Conservation (phyloP, 768 basidiomycete genomes). For the Crepidotus variabilis region DNA sequence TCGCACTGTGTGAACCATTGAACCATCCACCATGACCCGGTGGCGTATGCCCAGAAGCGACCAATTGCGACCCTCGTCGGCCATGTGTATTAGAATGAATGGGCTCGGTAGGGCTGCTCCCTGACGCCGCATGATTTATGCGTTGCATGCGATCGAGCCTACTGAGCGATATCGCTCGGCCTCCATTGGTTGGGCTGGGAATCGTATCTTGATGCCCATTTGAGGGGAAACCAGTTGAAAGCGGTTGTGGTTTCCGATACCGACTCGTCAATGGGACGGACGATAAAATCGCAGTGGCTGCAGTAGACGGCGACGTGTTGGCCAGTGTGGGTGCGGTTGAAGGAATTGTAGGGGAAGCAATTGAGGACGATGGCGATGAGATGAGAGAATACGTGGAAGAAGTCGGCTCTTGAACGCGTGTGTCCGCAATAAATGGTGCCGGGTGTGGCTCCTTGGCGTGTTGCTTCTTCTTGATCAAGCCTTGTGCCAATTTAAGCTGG, state of each 20-base stretch:
- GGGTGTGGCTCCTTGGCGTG: slow-evolving; percentile 49
- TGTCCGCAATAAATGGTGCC: slow-evolving; percentile 53
- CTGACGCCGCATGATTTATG: slow-evolving; percentile 20
- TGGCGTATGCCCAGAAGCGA: slow-evolving; percentile 11
- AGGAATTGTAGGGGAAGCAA: slow-evolving; percentile 4
- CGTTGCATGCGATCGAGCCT: slow-evolving; percentile 31
- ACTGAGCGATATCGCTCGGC: slow-evolving; percentile 28
- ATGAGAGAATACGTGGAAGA: slow-evolving; percentile 28
- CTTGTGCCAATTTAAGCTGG: slow-evolving; percentile 64
- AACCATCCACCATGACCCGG: slow-evolving; percentile 13
- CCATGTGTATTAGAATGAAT: slow-evolving; percentile 3
- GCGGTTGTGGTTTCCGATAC: slow-evolving; percentile 8
- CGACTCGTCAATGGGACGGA: slow-evolving; percentile 7
- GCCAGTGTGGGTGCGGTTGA: slow-evolving; percentile 24
- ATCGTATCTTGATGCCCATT: slow-evolving; percentile 1
- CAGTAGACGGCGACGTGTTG: slow-evolving; percentile 12
- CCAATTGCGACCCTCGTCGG: background rate
- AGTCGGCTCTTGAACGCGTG: slow-evolving; percentile 27
- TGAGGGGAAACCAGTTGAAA: slow-evolving; percentile 1
- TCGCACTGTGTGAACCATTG: slow-evolving; percentile 27
- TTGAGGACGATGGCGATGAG: slow-evolving; percentile 13
- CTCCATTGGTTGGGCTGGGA: slow-evolving; percentile 16
- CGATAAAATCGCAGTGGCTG: slow-evolving; percentile 14
- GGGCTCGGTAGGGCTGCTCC: slow-evolving; percentile 8
- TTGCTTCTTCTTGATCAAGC: slow-evolving; percentile 66